Evolutionary conservation across 1,284 basidiomycete species (phyloP), one percentile per base, ranked within the genome.

Genomic region (Trametes versicolor): DNA sequence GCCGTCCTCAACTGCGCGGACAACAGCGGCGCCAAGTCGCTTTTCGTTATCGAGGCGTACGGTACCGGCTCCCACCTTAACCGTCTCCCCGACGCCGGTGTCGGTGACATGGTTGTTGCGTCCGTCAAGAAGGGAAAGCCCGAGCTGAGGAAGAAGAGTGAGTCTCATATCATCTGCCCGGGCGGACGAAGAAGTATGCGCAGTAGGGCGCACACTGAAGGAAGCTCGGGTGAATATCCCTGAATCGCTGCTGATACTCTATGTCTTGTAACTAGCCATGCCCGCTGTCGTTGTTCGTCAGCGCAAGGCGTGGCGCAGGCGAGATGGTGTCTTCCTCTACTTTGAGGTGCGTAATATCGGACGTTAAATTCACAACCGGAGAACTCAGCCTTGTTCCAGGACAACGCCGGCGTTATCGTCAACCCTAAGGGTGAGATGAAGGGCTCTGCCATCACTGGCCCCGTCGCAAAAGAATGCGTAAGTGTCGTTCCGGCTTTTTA

Each of bases 381-480:
- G 47, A 50, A 21, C 36, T 58, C 19, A 53, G 9, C 6, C 6
- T 19, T 19, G 13, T 23, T 25, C 12, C 63, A 92, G 93, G 96
- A 97, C 83, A 97, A 97, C 80, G 96, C 96, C 64, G 96, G 96
- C 82, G 96, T 97, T 70, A 97, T 97, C 71, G 95, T 96, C 77
- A 99, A 99, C 88, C 94, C 95, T 77, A 99, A 99, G 89, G 97
- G 98, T 78, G 97, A 99, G 86, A 99, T 99, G 97, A 99, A 99
- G 89, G 97, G 97, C 66, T 96, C 94, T 64, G 96, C 97, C 74
- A 99, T 99, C 82, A 97, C 97, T 71, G 97, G 97, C 72, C 98
- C 97, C 56, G 94, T 97, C 66, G 95, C 94, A 82, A 97, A 96
- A 88, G 95, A 96, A 94, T 96, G 95, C 78, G 93, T 94, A 77